Percentiles rank a stretch among this genome's conserved stretches.
Evolutionary conservation across 805 yeast genomes (phyloP).

Genomic region (Jamesozyma rosinii): DNA sequence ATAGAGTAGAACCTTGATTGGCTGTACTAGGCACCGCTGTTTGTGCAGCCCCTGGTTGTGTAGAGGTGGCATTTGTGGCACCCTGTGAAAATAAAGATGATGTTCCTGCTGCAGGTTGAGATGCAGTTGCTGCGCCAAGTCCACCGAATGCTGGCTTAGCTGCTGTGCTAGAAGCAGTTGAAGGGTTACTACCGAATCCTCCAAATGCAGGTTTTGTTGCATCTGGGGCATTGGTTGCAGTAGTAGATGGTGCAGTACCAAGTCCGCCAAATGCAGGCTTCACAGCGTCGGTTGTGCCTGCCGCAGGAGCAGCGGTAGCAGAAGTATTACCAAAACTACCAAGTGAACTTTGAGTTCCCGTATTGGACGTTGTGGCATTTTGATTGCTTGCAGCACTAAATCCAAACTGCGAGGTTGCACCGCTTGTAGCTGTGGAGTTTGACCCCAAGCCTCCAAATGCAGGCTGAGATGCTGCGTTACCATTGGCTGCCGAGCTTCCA

Average conservation of each 20-base stretch:
- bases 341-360: slow-evolving; percentile 1
- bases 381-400: background rate
- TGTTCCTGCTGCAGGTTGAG: slow-evolving; percentile 1
- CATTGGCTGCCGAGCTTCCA: slow-evolving; percentile 2
- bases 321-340: slow-evolving; percentile 2
- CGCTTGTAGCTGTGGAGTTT: slow-evolving; percentile 14
- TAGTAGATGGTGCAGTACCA: slow-evolving; percentile 3
- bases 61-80: background rate
- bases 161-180: background rate
- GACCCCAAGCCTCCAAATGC: slow-evolving; percentile 2
- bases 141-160: slow-evolving; percentile 5
- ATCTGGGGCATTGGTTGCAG: background rate
- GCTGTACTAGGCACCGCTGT: background rate
- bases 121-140: background rate
- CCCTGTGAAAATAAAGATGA: no score
- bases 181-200: slow-evolving; percentile 1
- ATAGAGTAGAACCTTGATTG: background rate
- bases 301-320: background rate
- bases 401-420: no score
- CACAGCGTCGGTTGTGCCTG: background rate
- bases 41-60: background rate
- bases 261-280: slow-evolving; percentile 6
- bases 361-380: background rate
- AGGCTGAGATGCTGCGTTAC: background rate
- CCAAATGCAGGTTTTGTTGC: slow-evolving; percentile 5